These are phyloP conservation scores for Chaetomiaceae sp. DNA, from an alignment of 2,329 filamentous ascomycete genomes.

Conservation along the genomic window DNA sequence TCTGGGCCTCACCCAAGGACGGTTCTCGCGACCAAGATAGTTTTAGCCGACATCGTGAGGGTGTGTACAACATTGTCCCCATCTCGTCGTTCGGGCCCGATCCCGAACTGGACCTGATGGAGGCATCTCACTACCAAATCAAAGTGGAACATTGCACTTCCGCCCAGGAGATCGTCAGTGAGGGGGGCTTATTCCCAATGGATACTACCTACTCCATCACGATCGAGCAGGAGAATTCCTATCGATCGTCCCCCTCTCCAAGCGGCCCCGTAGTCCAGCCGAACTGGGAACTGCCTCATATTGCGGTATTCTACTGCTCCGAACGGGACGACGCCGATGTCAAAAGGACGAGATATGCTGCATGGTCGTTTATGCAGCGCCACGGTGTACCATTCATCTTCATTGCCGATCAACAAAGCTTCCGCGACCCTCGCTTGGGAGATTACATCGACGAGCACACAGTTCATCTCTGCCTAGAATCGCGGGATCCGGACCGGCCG, in stretches of 20 bases:
- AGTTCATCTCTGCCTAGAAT: slow-evolving; percentile 47
- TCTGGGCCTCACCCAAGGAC: slow-evolving; percentile 38
- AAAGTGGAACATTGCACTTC: slow-evolving; percentile 46
- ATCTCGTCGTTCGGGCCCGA: slow-evolving; percentile 46
- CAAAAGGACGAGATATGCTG: slow-evolving; percentile 38
- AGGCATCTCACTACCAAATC: slow-evolving; percentile 48
- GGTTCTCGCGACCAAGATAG: slow-evolving; percentile 30
- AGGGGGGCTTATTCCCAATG: slow-evolving; percentile 26
- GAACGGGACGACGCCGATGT: slow-evolving; percentile 39
- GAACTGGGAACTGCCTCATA: slow-evolving; percentile 44
- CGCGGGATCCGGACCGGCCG: slow-evolving; percentile 34
- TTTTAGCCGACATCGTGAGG: slow-evolving; percentile 35
- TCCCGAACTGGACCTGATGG: slow-evolving; percentile 49
- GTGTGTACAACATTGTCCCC: slow-evolving; percentile 49
- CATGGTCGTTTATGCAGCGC: slow-evolving; percentile 44
- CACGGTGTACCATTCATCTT: slow-evolving; percentile 46
- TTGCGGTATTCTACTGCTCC: slow-evolving; percentile 47
- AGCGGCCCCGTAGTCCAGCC: slow-evolving; percentile 39
- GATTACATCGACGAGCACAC: slow-evolving; percentile 39
- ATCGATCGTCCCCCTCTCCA: slow-evolving; percentile 35
- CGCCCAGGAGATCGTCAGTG: slow-evolving; percentile 34
- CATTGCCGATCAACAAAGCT: slow-evolving; percentile 42
- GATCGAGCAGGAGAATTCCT: slow-evolving; percentile 38
- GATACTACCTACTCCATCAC: slow-evolving; percentile 36
- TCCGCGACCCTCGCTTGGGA: slow-evolving; percentile 34